These are phyloP conservation scores for Solanum chilense DNA, from an alignment of 257 asterid species.

Conservation along the genomic window DNA sequence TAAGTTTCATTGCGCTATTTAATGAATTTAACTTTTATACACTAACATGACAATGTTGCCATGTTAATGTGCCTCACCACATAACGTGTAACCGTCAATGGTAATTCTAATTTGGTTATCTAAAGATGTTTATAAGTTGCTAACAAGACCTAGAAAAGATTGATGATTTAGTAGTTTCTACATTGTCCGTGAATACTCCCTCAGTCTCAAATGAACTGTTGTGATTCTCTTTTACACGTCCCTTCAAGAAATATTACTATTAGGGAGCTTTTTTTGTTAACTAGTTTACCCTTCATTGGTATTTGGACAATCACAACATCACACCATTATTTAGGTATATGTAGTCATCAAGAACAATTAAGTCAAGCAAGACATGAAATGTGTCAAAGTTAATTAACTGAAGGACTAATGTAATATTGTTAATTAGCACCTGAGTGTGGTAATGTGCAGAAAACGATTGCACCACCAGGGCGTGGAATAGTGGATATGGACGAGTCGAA, in stretches of 20 bases:
- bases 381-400: background rate
- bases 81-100: background rate
- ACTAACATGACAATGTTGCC: background rate
- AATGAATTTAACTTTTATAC: background rate
- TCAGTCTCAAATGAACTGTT: too few relatives aligned
- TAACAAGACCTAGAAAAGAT: background rate
- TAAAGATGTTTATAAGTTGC: background rate
- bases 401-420: too few relatives aligned
- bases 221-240: too few relatives aligned
- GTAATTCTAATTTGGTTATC: background rate
- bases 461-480: slow-evolving; percentile 15
- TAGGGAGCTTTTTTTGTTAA: too few relatives aligned
- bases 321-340: too few relatives aligned
- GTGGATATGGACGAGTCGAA: slow-evolving; percentile 4
- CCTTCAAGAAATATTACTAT: too few relatives aligned
- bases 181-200: background rate
- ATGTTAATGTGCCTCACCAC: background rate
- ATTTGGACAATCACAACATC: too few relatives aligned
- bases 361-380: background rate
- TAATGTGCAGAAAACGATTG: slow-evolving; percentile 5
- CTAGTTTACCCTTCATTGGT: too few relatives aligned
- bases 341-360: background rate
- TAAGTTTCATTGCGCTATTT: background rate
- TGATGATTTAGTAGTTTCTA: background rate
- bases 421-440: background rate